Base-by-base conservation (phyloP, 164 flowering plant species). In the Annona squamosa region DNA sequence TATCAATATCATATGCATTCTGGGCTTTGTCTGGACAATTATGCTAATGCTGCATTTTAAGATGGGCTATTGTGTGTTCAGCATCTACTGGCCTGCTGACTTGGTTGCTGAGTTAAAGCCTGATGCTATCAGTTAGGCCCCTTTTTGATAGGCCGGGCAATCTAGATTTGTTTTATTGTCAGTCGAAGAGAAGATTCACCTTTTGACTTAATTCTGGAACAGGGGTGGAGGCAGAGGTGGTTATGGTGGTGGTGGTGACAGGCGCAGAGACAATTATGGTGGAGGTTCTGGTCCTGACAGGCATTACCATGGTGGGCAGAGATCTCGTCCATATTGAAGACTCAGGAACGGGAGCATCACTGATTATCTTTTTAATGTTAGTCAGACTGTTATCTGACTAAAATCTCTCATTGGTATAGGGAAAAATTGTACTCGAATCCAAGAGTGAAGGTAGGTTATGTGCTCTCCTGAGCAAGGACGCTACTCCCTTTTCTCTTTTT, bases 191-290 rank as follows among this genome's bases (percentile, higher is more conserved):
- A 5, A 52, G 59, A 52, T 7, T 1, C 17, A 6, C 59, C 59
- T 52, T 26, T 16, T 52, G 59, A 52, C 13, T 52, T 10, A 6
- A 73, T 46, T 12, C 42, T 81, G 73, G 47, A 18, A 72, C 84
- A 88, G 92, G 26, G 92, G 97, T 78, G 92, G 97, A 78, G 91
- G 97, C 67, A 82, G 97, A 82, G 95, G 97, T 75, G 92, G 97
- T 69, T 81, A 82, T 80, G 90, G 86, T 56, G 85, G 88, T 69
- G 96, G 97, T 19, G 97, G 97, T 3, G 98, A 85, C 70, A 82
- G 97, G 71, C 92, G 97, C 70, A 86, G 97, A 75, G 98, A 90
- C 76, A 90, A 83, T 75, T 87, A 85, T 74, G 84, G 90, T 74
- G 84, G 90, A 64, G 89, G 89, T 48, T 85, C 90, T 71, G 98